These are phyloP conservation scores for Solanum virginianum DNA, from an alignment of 257 asterid genomes.

Conservation along the genomic window DNA sequence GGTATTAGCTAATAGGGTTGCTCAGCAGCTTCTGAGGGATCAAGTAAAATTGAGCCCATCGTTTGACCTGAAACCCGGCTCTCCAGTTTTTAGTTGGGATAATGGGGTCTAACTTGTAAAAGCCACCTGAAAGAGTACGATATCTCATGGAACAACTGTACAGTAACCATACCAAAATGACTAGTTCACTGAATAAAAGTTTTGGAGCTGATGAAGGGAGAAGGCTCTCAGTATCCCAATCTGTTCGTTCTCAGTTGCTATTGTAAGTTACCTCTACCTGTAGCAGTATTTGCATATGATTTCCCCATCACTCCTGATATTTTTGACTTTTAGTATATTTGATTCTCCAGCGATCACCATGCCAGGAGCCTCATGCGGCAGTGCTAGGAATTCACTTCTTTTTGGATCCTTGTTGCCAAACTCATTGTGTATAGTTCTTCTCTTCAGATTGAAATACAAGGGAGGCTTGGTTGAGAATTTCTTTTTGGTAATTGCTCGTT, in stretches of 20 bases:
- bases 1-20: slow-evolving; percentile 29
- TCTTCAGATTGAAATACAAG: not conserved
- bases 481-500: not conserved
- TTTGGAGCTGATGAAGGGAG: not conserved
- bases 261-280: not conserved
- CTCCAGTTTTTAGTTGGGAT: slow-evolving; percentile 2
- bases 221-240: not conserved
- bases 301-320: not conserved
- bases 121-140: not conserved
- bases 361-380: not conserved
- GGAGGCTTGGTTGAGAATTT: not conserved
- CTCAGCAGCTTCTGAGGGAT: slow-evolving; percentile 33
- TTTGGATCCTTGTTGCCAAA: not conserved
- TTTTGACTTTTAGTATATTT: not conserved
- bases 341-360: not conserved
- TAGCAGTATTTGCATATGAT: not conserved
- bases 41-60: slow-evolving; percentile 16
- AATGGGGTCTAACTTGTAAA: slow-evolving; percentile 9
- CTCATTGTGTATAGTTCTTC: not conserved
- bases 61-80: slow-evolving; percentile 17
- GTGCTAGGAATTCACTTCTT: not conserved
- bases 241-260: not conserved
- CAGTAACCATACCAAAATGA: not conserved
- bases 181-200: not conserved
- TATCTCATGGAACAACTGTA: not conserved